Base-by-base conservation (phyloP, 345 rosid species). In the Punica granatum region DNA sequence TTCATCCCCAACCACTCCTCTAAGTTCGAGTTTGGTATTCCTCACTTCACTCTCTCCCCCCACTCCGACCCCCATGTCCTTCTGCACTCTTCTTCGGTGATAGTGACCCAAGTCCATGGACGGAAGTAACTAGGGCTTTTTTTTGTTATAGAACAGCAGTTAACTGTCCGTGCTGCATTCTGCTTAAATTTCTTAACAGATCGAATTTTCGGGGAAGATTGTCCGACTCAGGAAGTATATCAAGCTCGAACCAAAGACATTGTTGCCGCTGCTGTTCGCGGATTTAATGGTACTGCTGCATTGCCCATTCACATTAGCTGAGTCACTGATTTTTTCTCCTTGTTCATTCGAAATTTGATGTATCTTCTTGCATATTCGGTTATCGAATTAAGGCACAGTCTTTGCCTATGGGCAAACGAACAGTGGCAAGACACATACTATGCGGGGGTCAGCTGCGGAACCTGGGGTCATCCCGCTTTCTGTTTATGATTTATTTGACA, bases 401-500 rank as follows among this genome's bases (percentile, higher is more conserved):
- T 93, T 93, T 81, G 98, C 97, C 28, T 93, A 93, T 54, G 98
- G 98, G 41, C 97, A 93, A 71, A 93, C 98, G 9, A 90, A 90
- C 43, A 93, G 97, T 49, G 98, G 97, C 18, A 93, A 93, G 86
- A 93, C 98, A 0, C 90, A 90, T 67, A 93, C 98, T 11, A 93
- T 93, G 98, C 86, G 98, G 54, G 98, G 98, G 60, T 82, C 97
- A 1, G 71, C 62, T 16, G 41, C 53, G 39, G 98, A 93, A 74
- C 94, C 83, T 2, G 98, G 98, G 31, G 94, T 93, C 66, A 90
- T 93, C 61, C 97, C 96, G 69, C 88, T 83, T 31, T 95, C 97
- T 2, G 92, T 93, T 12, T 76, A 77, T 56, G 90, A 87, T 77
- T 74, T 93, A 67, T 93, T 93, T 63, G 69, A 81, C 64, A 84